These are phyloP conservation scores for Kluyveromyces dobzhanskii DNA, from an alignment of 805 yeast genomes.

Conservation along the genomic window DNA sequence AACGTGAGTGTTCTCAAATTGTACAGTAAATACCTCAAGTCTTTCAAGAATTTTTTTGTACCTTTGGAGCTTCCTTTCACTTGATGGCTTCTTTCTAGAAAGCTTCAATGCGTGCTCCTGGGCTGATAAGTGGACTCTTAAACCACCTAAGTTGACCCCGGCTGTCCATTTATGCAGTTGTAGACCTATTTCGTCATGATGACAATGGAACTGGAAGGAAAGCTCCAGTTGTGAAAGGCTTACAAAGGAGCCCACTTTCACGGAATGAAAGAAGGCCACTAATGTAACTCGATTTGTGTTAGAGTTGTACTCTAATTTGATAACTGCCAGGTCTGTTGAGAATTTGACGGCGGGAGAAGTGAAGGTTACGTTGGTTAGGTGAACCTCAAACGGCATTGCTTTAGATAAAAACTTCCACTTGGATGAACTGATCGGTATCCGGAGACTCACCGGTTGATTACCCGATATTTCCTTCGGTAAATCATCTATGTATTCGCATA, in stretches of 20 bases:
- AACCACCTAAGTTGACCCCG: background rate
- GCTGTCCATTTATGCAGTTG: background rate
- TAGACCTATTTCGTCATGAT: background rate
- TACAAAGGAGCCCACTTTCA: background rate
- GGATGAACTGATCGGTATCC: background rate
- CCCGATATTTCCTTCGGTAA: background rate
- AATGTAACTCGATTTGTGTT: background rate
- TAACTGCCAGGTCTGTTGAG: background rate
- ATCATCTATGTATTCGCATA: background rate
- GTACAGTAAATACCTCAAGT: constrained; percentile 7
- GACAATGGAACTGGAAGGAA: background rate
- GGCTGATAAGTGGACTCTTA: no score
- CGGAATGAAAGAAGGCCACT: background rate
- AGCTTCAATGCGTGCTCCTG: no score
- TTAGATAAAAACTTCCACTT: background rate
- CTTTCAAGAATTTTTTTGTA: background rate
- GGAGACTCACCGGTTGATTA: background rate
- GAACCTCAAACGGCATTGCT: background rate
- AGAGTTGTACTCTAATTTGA: background rate
- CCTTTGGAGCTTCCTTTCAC: background rate
- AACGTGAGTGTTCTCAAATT: constrained; percentile 23
- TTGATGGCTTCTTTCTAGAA: no score
- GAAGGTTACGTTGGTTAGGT: background rate
- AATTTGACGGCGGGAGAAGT: background rate
- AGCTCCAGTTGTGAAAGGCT: background rate